Evolutionary conservation across 1,284 basidiomycete genomes (phyloP).

Genomic region (Sporisorium scitamineum): DNA sequence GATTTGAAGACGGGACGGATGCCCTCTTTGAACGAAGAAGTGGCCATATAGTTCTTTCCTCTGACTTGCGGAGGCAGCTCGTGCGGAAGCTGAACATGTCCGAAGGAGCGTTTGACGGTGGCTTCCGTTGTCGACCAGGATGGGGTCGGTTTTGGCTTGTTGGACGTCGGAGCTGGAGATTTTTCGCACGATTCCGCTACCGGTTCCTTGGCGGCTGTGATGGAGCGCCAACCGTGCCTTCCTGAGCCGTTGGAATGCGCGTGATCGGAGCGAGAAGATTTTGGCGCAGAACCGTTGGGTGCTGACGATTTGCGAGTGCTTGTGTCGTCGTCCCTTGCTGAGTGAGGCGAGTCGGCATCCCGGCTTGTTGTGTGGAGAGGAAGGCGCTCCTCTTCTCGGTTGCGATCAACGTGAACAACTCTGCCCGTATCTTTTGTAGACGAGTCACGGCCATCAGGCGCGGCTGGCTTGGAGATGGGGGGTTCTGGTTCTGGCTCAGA

Average conservation of each 20-base stretch:
- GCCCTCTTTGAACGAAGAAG: conserved; percentile 15
- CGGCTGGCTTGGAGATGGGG: not conserved
- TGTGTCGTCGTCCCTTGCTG: not conserved
- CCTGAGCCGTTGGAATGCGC: conserved; percentile 3
- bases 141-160: not conserved
- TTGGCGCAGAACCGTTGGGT: not conserved
- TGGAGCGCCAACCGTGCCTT: conserved; percentile 4
- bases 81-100: conserved; percentile 46
- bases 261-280: not conserved
- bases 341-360: not conserved
- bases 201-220: not conserved
- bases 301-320: not conserved
- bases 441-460: not conserved
- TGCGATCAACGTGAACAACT: not conserved
- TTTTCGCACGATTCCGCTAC: not conserved
- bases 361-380: no score
- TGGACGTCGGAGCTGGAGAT: not conserved
- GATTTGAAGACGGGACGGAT: conserved; percentile 6
- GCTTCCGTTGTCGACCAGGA: not conserved
- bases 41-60: conserved; percentile 24
- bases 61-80: conserved; percentile 40
- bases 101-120: conserved; percentile 27
- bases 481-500: not conserved
- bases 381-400: not conserved
- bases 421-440: not conserved